A percentile compares a stretch with the other conserved stretches of the same genome.
Conservation (phyloP, 495 filamentous ascomycete species). For the Amorphotheca resinae region DNA sequence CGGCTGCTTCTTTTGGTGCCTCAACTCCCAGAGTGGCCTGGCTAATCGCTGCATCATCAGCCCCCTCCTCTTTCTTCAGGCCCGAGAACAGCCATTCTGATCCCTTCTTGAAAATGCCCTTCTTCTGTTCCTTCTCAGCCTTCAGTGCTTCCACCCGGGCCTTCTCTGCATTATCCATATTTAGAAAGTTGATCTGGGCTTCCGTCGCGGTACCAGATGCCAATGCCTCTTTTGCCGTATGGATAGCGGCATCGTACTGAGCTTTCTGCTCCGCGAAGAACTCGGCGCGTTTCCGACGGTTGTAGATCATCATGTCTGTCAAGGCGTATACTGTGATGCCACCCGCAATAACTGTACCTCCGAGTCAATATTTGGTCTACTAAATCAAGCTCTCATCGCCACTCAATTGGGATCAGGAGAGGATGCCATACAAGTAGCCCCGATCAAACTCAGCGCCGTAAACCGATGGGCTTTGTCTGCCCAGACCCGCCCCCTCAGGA, state of each 20-base stretch:
- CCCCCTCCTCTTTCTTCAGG: slow-evolving; percentile 33
- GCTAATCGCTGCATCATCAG: slow-evolving; percentile 21
- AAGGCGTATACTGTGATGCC: slow-evolving; percentile 69
- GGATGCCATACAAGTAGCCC: slow-evolving; percentile 55
- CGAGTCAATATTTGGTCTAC: slow-evolving; percentile 10
- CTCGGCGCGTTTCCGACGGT: slow-evolving; percentile 53
- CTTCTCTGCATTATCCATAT: slow-evolving; percentile 42
- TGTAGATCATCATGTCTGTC: slow-evolving; percentile 77
- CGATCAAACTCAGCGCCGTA: slow-evolving; percentile 63
- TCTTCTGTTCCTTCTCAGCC: slow-evolving; percentile 28
- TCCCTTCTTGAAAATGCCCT: slow-evolving; percentile 25
- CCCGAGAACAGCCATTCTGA: slow-evolving; percentile 29
- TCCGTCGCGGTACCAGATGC: slow-evolving; percentile 50
- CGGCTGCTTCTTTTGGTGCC: slow-evolving; percentile 27
- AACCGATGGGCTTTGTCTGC: slow-evolving; percentile 77
- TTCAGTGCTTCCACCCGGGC: slow-evolving; percentile 23
- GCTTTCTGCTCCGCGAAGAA: slow-evolving; percentile 53
- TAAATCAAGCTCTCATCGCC: background rate
- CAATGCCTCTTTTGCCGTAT: slow-evolving; percentile 44
- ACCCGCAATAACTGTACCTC: slow-evolving; percentile 48
- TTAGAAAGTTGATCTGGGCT: slow-evolving; percentile 40
- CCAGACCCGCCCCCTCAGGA: slow-evolving; percentile 54
- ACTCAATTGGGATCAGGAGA: background rate
- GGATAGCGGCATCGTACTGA: slow-evolving; percentile 38
- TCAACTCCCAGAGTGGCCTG: slow-evolving; percentile 26